Evolutionary conservation across 75 land plant genomes (phyloP), one percentile per base, ranked within the genome.

Genomic region (Isoetes taiwanensis): DNA sequence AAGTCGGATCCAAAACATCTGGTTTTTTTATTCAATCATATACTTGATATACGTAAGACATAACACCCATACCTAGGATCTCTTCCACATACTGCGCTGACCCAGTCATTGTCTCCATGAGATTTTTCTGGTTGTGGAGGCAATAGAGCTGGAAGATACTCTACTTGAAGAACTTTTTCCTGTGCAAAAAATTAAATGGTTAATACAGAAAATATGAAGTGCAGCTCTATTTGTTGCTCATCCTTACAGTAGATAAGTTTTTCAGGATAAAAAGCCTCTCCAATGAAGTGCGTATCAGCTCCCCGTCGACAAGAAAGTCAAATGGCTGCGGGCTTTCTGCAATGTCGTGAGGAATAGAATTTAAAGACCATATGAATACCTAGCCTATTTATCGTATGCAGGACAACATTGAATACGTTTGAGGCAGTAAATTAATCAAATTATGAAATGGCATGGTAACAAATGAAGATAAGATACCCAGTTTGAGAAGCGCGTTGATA

Each of bases 31-130:
- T n/a, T n/a, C n/a, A n/a, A n/a, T n/a, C n/a, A n/a, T n/a, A n/a
- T n/a, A n/a, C n/a, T n/a, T n/a, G n/a, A n/a, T n/a, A n/a, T n/a
- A n/a, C n/a, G n/a, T n/a, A n/a, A n/a, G n/a, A n/a, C n/a, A n/a
- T n/a, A n/a, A 37, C 39, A 27, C 4, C 8, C 68, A 25, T 34
- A 90, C 90, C 78, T 77, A 50, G 81, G 65, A 73, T 59, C 28
- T 41, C 76, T 69, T 16, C 94, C 84, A 63, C 76, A 80, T 16
- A 86, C 85, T 42, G 94, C 81, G 71, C 94, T 90, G 59, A 90
- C 93, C 94, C 93, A 90, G 37, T 90, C 97, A 55, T 80, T 80
- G 58, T 86, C 90, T 27, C 65, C 25, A 26, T 46, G 72, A 37
- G 88, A 69, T 12, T 78, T 80, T 58, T 86, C 75, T 34, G 76